Evolutionary conservation across 2,329 filamentous ascomycete genomes (phyloP), one percentile per base, ranked within the genome.

Genomic region (Alternaria tenuissima): DNA sequence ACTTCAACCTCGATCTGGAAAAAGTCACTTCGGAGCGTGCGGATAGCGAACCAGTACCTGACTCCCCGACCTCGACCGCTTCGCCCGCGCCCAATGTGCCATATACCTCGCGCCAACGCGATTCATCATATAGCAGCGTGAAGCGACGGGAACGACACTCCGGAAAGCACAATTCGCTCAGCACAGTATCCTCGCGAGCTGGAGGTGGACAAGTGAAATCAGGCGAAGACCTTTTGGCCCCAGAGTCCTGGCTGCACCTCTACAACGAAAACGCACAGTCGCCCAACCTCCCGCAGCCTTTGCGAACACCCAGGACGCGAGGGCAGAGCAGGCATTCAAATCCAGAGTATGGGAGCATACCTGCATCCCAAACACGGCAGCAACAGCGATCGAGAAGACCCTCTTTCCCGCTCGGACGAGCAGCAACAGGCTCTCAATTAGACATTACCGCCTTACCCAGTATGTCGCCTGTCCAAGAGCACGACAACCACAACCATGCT

Each of bases 381-480:
- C 46, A 52, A 3, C 46, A 51, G 18, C 64, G 59, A n/a, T 59
- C 68, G 20, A 58, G 57, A 52, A 46, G 56, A 22, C 57, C 48
- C 9, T 67, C 63, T 16, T 52, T 53, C 11, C 59, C 47, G 12
- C 46, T 51, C 7, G 59, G 52, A 28, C 52, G 41, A 52, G 57
- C 38, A 28, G 24, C 52, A 11, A 67, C 69, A 5, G 68, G 42
- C 1, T 68, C 70, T 1, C 65, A 68, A 16, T 46, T 67, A 20
- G 65, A 70, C 59, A 66, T 77, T 52, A 76, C 75, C 0, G 74
- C 75, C 1, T 62, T 77, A 14, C 75, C 75, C 11, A 63, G 42
- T 52, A 68, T 75, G 59, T 51, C 44, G 18, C 57, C 62, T 11
- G 55, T 48, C 1, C 55, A 52, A 30, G 43, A 57, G n/a, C 48